Conservation (phyloP, 495 filamentous ascomycete species). For the Thermochaetoides thermophila region DNA sequence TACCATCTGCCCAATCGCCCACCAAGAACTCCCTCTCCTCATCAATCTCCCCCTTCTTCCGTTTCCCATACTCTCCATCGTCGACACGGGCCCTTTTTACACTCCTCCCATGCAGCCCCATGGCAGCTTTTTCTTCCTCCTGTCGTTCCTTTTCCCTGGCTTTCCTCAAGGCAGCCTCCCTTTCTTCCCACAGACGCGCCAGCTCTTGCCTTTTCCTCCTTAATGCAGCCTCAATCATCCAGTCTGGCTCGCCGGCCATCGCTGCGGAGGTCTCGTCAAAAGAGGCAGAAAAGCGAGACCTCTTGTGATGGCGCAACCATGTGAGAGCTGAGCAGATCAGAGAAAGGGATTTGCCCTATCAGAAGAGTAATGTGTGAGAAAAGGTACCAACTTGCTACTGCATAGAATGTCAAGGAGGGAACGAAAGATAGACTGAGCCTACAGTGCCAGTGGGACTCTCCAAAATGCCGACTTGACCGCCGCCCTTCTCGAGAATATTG, state of each 20-base stretch:
- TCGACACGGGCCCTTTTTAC: too few relatives aligned
- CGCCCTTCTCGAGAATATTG: constrained; percentile 60
- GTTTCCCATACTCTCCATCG: constrained; percentile 11
- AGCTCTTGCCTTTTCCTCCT: constrained; percentile 52
- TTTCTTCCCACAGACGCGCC: constrained; percentile 46
- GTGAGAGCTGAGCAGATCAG: constrained; percentile 86
- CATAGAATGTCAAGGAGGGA: not conserved
- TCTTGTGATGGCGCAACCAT: constrained; percentile 81
- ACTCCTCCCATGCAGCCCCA: too few relatives aligned
- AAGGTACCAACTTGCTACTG: not conserved
- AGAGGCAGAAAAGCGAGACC: constrained; percentile 41
- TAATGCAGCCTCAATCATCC: constrained; percentile 67
- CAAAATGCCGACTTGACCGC: constrained; percentile 70
- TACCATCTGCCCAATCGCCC: constrained; percentile 72
- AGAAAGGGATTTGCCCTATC: constrained; percentile 88
- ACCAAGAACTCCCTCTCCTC: constrained; percentile 63
- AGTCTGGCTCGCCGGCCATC: constrained; percentile 69
- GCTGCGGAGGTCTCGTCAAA: constrained; percentile 16
- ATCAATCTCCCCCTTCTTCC: constrained; percentile 25
- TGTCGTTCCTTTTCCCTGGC: constrained; percentile 49
- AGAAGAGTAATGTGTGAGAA: constrained; percentile 1
- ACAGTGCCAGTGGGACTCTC: constrained; percentile 81
- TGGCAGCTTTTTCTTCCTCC: constrained; percentile 17
- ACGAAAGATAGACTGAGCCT: constrained; percentile 11
- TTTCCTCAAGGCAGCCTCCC: constrained; percentile 54